Base-by-base conservation (phyloP, 2,329 filamentous ascomycete species). In the Rhinocladiella similis region DNA sequence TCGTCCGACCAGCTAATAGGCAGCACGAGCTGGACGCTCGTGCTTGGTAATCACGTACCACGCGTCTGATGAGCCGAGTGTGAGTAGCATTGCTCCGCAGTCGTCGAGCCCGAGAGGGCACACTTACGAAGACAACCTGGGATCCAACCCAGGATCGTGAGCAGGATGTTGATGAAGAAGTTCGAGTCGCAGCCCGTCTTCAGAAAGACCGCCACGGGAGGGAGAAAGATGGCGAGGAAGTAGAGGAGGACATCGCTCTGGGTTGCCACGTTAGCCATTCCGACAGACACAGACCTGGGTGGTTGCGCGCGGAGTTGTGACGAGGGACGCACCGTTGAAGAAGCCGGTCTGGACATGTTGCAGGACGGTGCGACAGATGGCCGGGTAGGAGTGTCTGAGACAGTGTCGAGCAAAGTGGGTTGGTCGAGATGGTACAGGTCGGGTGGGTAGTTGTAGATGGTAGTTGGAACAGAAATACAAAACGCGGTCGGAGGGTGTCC, bases 181-280 rank as follows among this genome's bases (percentile, higher is more conserved):
- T 96, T 90, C 65, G 87, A 84, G 70, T 86, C 87, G 78, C 91
- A 96, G 68, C 91, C 91, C 66, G 88, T 86, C 86, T 96, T 91
- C 67, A 96, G 87, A 83, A 96, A 94, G 73, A 96, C 91, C 78
- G 91, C 91, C 54, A 96, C 77, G 70, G 91, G 91, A 53, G 91
- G 91, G 63, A 96, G 84, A 78, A 96, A 80, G 80, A 96, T 80
- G 80, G 91, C 91, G 77, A 96, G 82, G 77, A 96, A 62, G 55
- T 65, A 65, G 47, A 66, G 60, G 36, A 53, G 49, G 18, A 66
- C 55, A 38, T 65, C 63, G 47, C 58, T 59, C 57, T 60, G 29
- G 18, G 29, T 33, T 33, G 12, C 3, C 13, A 14, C 5, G 27
- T 16, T 20, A 39, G 36, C 18, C 36, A 13, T 39, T n/a, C n/a